Percentiles rank a stretch among this genome's conserved stretches.
phyloP scores from a whole-genome alignment of 805 yeast genomes.

The Wilhelminamyces savonicus region DNA sequence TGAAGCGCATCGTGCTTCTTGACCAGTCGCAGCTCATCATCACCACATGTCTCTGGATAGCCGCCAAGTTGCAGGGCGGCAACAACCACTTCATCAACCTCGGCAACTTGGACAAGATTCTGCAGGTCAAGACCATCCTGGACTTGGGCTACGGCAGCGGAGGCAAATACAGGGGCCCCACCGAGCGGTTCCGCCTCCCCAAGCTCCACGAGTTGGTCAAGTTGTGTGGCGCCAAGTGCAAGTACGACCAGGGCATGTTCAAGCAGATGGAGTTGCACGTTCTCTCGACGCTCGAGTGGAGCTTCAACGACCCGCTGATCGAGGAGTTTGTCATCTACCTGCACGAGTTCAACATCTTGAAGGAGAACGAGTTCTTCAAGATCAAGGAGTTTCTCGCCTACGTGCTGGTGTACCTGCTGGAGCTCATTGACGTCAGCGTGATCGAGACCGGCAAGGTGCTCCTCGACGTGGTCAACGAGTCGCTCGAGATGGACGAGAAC shows the following conservation, averaged over 20 bases:
- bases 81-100: conserved; percentile 59
- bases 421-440: conserved; percentile 31
- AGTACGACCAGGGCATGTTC: conserved; percentile 40
- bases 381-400: conserved; percentile 47
- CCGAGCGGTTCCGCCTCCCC: conserved; percentile 70
- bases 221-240: conserved; percentile 59
- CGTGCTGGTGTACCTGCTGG: conserved; percentile 41
- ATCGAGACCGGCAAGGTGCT: conserved; percentile 21
- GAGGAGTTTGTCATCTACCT: conserved; percentile 30
- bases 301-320: conserved; percentile 52
- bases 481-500: conserved; percentile 13
- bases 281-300: conserved; percentile 67
- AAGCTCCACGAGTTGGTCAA: conserved; percentile 64
- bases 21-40: conserved; percentile 89
- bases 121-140: conserved; percentile 18
- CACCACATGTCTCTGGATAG: conserved; percentile 88
- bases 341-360: conserved; percentile 32
- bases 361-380: conserved; percentile 33
- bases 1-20: conserved; percentile 74
- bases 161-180: conserved; percentile 61
- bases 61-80: conserved; percentile 79
- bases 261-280: conserved; percentile 76
- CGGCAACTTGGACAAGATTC: conserved; percentile 19
- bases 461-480: conserved; percentile 26
- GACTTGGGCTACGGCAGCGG: conserved; percentile 44